Evolutionary conservation across 2,329 filamentous ascomycete genomes (phyloP), one percentile per base, ranked within the genome.

Genomic region (Pseudogymnoascus sp.): DNA sequence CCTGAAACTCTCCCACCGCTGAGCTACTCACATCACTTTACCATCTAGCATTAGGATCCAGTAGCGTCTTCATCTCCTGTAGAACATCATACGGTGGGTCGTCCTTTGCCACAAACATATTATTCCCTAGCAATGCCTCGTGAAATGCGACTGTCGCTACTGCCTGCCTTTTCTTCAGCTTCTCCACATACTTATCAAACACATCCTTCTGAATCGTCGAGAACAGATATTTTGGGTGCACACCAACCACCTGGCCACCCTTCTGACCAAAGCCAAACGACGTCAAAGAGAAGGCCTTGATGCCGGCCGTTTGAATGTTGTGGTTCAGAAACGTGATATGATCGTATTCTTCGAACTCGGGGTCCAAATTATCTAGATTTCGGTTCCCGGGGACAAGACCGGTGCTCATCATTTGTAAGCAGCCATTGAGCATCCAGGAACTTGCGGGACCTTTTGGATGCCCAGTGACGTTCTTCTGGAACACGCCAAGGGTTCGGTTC

Each of bases 231-330:
- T 22, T 22, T 22, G 20, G 20, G 20, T 22, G 20, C 20, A 22
- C 20, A 22, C 20, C 20, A 22, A 22, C 20, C 20, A 22, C 20
- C 20, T 22, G 20, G 20, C 70, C 75, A 4, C 75, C 74, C 63
- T 79, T 78, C 64, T 78, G 76, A 1, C 75, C 75, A 62, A 78
- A 79, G 0, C 76, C 76, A 59, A 79, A 79, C 1, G 72, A 75
- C 2, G 73, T 77, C 16, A 77, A 64, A 20, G 69, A 70, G 58
- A 74, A 73, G 1, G 76, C 75, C 35, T 74, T 74, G 4, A 74
- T 47, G 3, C 65, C 66, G 0, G 62, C 39, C 3, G 58, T 62
- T n/a, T 63, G 63, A 22, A 22, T 22, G 20, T 22, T 0, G 74
- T 64, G 1, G 65, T 65, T 67, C 0, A 74, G 74, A 58, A 72